These are phyloP conservation scores for Aureobasidium zeae DNA, from an alignment of 2,329 filamentous ascomycete species.

Conservation along the genomic window DNA sequence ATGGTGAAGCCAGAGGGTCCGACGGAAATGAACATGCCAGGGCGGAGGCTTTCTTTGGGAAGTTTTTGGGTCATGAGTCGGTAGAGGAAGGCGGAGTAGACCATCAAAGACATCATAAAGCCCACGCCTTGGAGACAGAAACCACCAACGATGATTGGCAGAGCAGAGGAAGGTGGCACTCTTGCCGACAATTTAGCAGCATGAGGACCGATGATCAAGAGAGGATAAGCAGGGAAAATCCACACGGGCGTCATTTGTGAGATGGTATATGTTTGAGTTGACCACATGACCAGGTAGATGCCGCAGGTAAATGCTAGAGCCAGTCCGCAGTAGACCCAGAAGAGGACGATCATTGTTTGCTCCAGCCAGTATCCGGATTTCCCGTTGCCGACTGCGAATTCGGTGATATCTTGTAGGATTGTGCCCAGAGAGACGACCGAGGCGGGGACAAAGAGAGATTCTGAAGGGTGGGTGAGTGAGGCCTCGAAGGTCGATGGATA, in stretches of 20 bases:
- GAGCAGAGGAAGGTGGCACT: slow-evolving; percentile 34
- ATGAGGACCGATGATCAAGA: slow-evolving; percentile 67
- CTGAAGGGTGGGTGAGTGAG: slow-evolving; percentile 67
- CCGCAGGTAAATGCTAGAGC: slow-evolving; percentile 59
- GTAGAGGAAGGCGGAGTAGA: slow-evolving; percentile 76
- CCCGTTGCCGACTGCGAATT: slow-evolving; percentile 52
- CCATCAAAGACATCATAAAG: slow-evolving; percentile 62
- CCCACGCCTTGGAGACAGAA: slow-evolving; percentile 55
- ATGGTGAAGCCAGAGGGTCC: slow-evolving; percentile 65
- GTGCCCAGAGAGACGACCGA: slow-evolving; percentile 57
- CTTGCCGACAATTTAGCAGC: slow-evolving; percentile 50
- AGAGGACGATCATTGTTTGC: slow-evolving; percentile 54
- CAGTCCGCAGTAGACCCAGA: slow-evolving; percentile 63
- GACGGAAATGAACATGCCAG: slow-evolving; percentile 78
- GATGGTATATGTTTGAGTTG: slow-evolving; percentile 59
- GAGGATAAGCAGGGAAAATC: slow-evolving; percentile 79
- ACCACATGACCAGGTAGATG: slow-evolving; percentile 66
- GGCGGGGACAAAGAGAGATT: slow-evolving; percentile 68
- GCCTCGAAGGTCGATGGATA: slow-evolving; percentile 61
- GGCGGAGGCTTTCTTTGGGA: slow-evolving; percentile 63
- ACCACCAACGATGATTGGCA: slow-evolving; percentile 51
- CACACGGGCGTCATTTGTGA: slow-evolving; percentile 72
- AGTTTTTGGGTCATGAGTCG: slow-evolving; percentile 82
- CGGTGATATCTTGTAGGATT: slow-evolving; percentile 57
- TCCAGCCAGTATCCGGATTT: slow-evolving; percentile 48